Evolutionary conservation across 108 stramenopile species (phyloP).

Genomic region (Stephanodiscus minutulus): DNA sequence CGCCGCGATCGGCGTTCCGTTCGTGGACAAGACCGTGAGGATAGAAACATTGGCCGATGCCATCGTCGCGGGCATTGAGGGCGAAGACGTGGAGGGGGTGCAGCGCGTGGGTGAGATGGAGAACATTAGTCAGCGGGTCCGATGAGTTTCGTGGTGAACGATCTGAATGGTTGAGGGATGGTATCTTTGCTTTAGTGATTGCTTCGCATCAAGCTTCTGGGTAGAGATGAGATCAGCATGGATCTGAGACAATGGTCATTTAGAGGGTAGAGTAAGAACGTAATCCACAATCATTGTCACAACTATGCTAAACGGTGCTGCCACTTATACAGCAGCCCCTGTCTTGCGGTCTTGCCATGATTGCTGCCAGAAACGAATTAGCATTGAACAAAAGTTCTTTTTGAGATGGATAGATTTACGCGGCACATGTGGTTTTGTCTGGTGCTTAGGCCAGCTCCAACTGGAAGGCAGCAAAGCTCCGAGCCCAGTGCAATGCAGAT

Average conservation of each 20-base stretch:
- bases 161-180: neutral
- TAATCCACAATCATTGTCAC: neutral
- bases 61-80: constrained; percentile 64
- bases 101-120: constrained; percentile 58
- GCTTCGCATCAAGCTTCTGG: neutral
- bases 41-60: constrained; percentile 80
- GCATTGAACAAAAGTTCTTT: neutral
- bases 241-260: neutral
- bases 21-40: constrained; percentile 84
- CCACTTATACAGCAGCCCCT: neutral
- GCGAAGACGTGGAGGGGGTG: constrained; percentile 50
- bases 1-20: constrained; percentile 72
- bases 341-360: no score
- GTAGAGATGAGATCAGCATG: neutral
- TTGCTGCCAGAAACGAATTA: neutral
- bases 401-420: no score
- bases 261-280: no score
- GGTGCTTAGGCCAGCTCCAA: constrained; percentile 66
- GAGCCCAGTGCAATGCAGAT: constrained; percentile 82
- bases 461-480: constrained; percentile 83
- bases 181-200: neutral
- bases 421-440: constrained; percentile 85
- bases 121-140: constrained; percentile 36
- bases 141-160: constrained; percentile 7
- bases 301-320: neutral